A percentile compares a stretch with the other conserved stretches of the same genome.
phyloP scores from a whole-genome alignment of 768 basidiomycete species.

The Floccularia luteovirens region DNA sequence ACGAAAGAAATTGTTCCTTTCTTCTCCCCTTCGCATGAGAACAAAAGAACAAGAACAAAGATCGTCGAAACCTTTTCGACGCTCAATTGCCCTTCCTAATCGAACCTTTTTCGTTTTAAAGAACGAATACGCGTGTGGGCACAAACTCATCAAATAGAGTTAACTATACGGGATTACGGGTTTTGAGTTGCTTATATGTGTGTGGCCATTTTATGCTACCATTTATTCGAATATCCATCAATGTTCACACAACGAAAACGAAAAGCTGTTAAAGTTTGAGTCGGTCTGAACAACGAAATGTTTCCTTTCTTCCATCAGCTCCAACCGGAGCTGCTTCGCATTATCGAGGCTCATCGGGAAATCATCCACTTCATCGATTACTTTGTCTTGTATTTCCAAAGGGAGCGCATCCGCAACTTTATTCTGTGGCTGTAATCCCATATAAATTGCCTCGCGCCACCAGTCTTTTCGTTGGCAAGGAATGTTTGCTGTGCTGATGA shows the following conservation, averaged over 20 bases:
- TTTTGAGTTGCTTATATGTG: too few species aligned
- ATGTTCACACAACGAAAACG: neutral
- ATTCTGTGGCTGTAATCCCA: neutral
- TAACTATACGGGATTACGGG: too few species aligned
- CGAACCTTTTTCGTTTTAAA: too few species aligned
- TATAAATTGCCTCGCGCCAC: constrained; percentile 11
- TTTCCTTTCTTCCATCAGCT: constrained; percentile 23
- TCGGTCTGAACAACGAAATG: neutral
- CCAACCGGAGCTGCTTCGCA: constrained; percentile 18
- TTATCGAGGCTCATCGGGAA: constrained; percentile 19
- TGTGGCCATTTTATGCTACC: too few species aligned
- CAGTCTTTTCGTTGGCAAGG: constrained; percentile 20
- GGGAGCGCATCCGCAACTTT: constrained; percentile 12
- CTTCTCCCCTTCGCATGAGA: too few species aligned
- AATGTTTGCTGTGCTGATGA: constrained; percentile 17
- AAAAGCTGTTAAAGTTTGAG: neutral
- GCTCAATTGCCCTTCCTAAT: too few species aligned
- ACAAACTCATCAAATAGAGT: too few species aligned
- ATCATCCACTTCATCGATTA: constrained; percentile 13
- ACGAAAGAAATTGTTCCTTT: too few species aligned
- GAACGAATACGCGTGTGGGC: too few species aligned
- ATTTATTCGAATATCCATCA: too few species aligned
- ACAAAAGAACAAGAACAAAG: too few species aligned
- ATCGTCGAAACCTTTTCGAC: too few species aligned
- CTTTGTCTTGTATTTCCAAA: constrained; percentile 15